Base-by-base conservation (phyloP, 2,329 filamentous ascomycete genomes). In the Dothistroma pini region DNA sequence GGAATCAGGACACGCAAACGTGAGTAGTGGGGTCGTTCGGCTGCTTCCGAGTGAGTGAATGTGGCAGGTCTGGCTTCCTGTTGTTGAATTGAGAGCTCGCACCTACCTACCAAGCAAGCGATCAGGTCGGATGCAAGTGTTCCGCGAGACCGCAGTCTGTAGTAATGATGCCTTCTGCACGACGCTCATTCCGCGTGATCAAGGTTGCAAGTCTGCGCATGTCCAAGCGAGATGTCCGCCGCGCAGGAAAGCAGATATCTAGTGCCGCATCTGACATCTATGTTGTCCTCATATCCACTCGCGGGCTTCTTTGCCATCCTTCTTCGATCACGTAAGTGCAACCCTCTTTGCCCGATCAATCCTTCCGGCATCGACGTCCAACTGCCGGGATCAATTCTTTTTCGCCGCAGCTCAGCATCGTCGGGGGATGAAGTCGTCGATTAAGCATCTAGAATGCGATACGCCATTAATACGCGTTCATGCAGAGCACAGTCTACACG, bases 401-500 rank as follows among this genome's bases (percentile, higher is more conserved):
- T 80, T 74, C 85, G 89, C 64, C 76, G 78, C 0, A 82, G 77
- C 31, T 75, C 73, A 19, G 76, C 69, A 60, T 89, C 87, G 12
- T 85, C 74, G 0, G 87, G 88, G 69, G 89, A 91, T 21, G 81
- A 81, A 62, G 91, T 84, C 8, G 85, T 90, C 69, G 91, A 74
- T 59, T 84, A 78, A 47, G 88, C 89, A 5, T 79, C 74, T 25
- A 89, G 75, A 61, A 91, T 86, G 52, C 91, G 78, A 75, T 91
- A 88, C 0, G 88, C 90, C 0, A 87, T 91, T 91, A 91, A 74
- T 91, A 79, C 31, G 84, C 80, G 71, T 89, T 86, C 63, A 86
- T 89, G 41, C 19, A 50, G 49, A 34, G 22, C 2, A 16, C 51
- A 53, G 38, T 47, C 38, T 19, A 34, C 29, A 53, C 8, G 16